A percentile compares a stretch with the other conserved stretches of the same genome.
phyloP scores from a whole-genome alignment of 2,329 filamentous ascomycete genomes.

The Sclerotinia minor region DNA sequence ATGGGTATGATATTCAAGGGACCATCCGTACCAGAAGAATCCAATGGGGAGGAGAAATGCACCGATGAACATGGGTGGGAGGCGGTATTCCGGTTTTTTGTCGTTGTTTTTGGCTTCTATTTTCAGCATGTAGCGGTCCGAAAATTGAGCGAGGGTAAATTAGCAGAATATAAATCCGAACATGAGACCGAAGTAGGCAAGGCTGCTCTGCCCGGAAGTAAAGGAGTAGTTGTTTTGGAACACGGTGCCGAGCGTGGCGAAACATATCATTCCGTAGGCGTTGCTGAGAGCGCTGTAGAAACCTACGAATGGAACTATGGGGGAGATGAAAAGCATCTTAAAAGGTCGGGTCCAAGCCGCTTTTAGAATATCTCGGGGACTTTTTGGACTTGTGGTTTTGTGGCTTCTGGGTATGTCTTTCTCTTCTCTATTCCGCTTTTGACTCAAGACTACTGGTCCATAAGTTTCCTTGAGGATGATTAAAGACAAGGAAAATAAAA shows the following conservation, averaged over 20 bases:
- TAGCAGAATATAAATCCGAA: neutral
- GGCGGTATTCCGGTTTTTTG: slow-evolving; percentile 41
- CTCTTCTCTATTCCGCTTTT: slow-evolving; percentile 41
- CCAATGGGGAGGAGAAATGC: slow-evolving; percentile 52
- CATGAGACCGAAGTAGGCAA: slow-evolving; percentile 4
- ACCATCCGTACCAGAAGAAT: slow-evolving; percentile 62
- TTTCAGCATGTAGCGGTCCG: slow-evolving; percentile 5
- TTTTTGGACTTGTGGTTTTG: neutral
- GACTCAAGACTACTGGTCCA: slow-evolving; percentile 49
- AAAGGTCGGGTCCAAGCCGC: slow-evolving; percentile 8
- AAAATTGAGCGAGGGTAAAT: neutral
- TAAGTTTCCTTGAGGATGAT: slow-evolving; percentile 52
- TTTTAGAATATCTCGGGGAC: neutral
- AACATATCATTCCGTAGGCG: slow-evolving; percentile 9
- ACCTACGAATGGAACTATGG: neutral
- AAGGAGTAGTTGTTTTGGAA: slow-evolving; percentile 13
- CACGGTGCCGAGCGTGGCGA: neutral
- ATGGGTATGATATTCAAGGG: slow-evolving; percentile 52
- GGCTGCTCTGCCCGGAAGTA: neutral
- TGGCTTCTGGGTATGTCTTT: neutral
- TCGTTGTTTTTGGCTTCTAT: slow-evolving; percentile 45
- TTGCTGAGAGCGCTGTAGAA: slow-evolving; percentile 12
- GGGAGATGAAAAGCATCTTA: neutral
- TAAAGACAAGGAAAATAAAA: slow-evolving; percentile 41
- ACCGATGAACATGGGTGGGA: slow-evolving; percentile 53